Evolutionary conservation across 148 eudicot species (phyloP).

Genomic region (Cornus controversa): DNA sequence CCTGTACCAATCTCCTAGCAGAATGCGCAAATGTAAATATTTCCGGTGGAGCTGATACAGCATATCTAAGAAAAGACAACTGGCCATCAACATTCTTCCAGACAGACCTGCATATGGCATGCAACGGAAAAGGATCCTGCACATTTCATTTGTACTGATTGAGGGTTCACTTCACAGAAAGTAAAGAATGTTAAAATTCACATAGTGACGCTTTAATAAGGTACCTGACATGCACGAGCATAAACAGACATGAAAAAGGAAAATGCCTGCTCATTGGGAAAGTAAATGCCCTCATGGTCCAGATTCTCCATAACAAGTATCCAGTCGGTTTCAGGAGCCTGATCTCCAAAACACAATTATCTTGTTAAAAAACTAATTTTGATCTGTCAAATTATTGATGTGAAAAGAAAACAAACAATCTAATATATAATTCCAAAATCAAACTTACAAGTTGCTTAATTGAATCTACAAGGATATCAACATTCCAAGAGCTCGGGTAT

Average conservation of each 20-base stretch:
- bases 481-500: conserved; percentile 12
- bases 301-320: conserved; percentile 14
- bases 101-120: conserved; percentile 11
- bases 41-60: conserved; percentile 9
- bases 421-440: not conserved
- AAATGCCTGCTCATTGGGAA: conserved; percentile 18
- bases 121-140: conserved; percentile 14
- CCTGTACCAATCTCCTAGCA: conserved; percentile 7
- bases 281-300: conserved; percentile 21
- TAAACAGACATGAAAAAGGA: conserved; percentile 13
- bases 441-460: conserved; percentile 18
- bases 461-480: conserved; percentile 16
- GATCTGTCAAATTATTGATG: not conserved
- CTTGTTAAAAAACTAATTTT: conserved; percentile 5
- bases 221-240: conserved; percentile 8
- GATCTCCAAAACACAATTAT: not conserved
- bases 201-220: not conserved
- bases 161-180: not conserved
- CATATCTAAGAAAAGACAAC: conserved; percentile 10
- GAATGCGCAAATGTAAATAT: conserved; percentile 12
- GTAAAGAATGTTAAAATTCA: not conserved
- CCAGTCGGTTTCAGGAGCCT: conserved; percentile 21
- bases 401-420: not conserved
- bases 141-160: conserved; percentile 6
- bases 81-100: conserved; percentile 17